phyloP scores from a whole-genome alignment of 768 basidiomycete species.

The Mycena sanguinolenta region DNA sequence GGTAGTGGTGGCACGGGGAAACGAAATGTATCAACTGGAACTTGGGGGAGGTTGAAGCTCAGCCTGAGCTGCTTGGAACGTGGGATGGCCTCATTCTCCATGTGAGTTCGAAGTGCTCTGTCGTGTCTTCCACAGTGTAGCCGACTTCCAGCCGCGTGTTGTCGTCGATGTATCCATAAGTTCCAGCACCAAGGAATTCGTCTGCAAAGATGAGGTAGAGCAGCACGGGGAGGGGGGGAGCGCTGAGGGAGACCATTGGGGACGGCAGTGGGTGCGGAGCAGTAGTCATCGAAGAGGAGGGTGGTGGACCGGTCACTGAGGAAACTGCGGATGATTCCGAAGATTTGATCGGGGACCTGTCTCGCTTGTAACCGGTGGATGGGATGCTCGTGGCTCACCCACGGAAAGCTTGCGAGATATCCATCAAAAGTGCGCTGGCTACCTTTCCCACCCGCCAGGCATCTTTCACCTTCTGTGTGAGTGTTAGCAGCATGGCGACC shows the following conservation, averaged over 20 bases:
- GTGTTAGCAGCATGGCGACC: background rate
- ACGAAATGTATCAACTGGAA: constrained; percentile 12
- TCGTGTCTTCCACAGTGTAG: no score
- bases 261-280: background rate
- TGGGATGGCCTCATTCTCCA: background rate
- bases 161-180: no score
- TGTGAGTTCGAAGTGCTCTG: background rate
- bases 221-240: no score
- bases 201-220: no score
- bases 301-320: background rate
- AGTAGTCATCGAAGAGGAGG: background rate
- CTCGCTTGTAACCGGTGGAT: no score
- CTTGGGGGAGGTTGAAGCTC: background rate
- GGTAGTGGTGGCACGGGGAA: constrained; percentile 5
- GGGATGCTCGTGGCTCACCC: no score
- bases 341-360: no score
- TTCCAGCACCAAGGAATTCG: background rate
- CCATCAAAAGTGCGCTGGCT: background rate
- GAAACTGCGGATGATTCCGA: background rate
- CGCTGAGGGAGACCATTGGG: background rate
- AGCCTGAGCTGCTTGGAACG: background rate
- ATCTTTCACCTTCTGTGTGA: background rate
- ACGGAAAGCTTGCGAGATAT: no score
- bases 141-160: no score
- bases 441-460: background rate